Percentiles rank a stretch among this genome's conserved stretches.
These are phyloP conservation scores for Ustilago xerochloae DNA, from an alignment of 1,284 basidiomycete species.

Conservation along the genomic window DNA sequence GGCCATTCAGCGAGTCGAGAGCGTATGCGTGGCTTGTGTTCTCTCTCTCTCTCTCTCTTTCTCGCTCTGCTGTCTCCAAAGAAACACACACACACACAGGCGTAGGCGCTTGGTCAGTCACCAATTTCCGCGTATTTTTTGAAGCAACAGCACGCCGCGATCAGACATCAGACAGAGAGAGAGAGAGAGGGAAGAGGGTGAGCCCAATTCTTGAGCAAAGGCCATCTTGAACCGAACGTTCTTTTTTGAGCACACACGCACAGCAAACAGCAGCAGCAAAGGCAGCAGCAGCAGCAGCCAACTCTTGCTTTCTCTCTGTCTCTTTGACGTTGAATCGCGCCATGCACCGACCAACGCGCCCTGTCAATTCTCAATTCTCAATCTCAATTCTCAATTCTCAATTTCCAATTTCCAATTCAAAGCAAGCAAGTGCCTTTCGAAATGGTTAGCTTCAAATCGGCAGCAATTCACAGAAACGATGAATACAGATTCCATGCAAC, in stretches of 20 bases:
- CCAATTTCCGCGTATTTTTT: not conserved
- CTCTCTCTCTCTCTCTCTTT: not conserved
- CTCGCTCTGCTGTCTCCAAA: not conserved
- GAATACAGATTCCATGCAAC: not conserved
- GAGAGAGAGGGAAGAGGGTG: not conserved
- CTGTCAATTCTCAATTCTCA: not conserved
- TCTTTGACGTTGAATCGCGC: not conserved
- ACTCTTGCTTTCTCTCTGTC: not conserved
- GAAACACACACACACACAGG: not conserved
- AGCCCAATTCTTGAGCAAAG: not conserved
- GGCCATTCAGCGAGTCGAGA: not conserved
- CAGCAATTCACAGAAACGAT: not conserved
- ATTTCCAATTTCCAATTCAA: not conserved
- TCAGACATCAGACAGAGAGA: slow-evolving; percentile 6
- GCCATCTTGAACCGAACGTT: slow-evolving; percentile 7
- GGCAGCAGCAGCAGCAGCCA: not conserved
- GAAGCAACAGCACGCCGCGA: slow-evolving; percentile 29
- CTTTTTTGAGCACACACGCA: slow-evolving; percentile 6
- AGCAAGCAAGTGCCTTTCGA: too few species aligned
- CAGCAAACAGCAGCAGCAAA: not conserved
- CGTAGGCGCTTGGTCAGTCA: slow-evolving; percentile 1
- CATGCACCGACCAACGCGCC: slow-evolving; percentile 13
- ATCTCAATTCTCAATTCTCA: not conserved
- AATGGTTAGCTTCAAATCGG: not conserved
- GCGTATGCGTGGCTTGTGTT: slow-evolving; percentile 4